Evolutionary conservation across 768 basidiomycete genomes (phyloP).

Genomic region (Suillus variegatus): DNA sequence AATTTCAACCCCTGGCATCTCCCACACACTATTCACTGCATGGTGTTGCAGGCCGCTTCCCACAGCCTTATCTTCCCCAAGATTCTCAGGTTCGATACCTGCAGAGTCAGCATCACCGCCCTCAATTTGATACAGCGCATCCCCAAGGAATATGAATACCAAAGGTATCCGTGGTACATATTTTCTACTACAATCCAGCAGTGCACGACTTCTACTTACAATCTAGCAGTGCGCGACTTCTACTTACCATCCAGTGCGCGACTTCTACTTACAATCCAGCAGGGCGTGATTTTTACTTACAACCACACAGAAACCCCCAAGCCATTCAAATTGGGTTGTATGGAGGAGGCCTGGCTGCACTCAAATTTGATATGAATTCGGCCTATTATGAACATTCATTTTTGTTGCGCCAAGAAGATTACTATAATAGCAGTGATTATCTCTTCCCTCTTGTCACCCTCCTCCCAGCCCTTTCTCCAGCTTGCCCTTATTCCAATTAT

Average conservation of each 20-base stretch:
- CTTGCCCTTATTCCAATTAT: neutral
- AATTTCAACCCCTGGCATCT: neutral
- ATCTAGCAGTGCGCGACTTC: neutral
- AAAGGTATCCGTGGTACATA: no score
- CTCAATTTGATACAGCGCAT: neutral
- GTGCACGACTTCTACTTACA: neutral
- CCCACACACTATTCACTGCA: neutral
- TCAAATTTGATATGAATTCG: no score
- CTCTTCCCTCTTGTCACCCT: neutral
- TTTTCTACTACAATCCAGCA: neutral
- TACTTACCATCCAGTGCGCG: no score
- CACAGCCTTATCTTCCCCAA: neutral
- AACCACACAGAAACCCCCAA: no score
- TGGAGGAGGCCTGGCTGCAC: no score
- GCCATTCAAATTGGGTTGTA: no score
- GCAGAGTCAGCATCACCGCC: neutral
- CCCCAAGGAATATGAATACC: neutral
- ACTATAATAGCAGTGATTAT: neutral
- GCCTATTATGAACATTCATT: no score
- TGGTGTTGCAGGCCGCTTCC: neutral
- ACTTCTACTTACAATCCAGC: no score
- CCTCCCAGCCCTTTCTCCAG: neutral
- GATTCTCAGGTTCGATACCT: neutral
- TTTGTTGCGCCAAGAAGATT: no score
- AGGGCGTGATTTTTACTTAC: neutral